These are phyloP conservation scores for Phytophthora syringae DNA, from an alignment of 352 stramenopile species.

Conservation along the genomic window DNA sequence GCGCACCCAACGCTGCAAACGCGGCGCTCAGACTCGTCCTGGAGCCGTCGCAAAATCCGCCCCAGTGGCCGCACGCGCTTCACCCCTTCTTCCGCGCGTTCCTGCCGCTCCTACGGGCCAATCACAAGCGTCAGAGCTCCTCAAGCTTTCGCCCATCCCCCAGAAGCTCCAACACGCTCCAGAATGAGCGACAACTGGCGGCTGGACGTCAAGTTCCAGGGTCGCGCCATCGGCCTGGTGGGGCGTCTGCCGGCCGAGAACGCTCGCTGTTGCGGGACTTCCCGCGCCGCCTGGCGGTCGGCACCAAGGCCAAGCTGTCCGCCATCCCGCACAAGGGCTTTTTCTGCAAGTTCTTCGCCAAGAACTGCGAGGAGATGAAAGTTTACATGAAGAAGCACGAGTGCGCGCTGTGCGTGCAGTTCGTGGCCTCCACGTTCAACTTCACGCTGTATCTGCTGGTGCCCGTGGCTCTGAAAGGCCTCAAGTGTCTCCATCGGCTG, in stretches of 20 bases:
- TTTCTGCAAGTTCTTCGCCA: slow-evolving; percentile 91
- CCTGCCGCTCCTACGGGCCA: not conserved
- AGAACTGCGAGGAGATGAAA: slow-evolving; percentile 86
- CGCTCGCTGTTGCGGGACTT: slow-evolving; percentile 80
- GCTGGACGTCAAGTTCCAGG: slow-evolving; percentile 88
- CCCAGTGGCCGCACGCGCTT: slow-evolving; percentile 4
- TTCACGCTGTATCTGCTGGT: slow-evolving; percentile 88
- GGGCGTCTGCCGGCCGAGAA: slow-evolving; percentile 80
- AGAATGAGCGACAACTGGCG: slow-evolving; percentile 82
- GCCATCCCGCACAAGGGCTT: slow-evolving; percentile 88
- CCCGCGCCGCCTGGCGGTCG: slow-evolving; percentile 73
- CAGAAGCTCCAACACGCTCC: not conserved
- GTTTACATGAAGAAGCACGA: slow-evolving; percentile 90
- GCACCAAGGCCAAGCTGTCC: slow-evolving; percentile 78
- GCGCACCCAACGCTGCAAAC: slow-evolving; percentile 3
- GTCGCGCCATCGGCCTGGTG: slow-evolving; percentile 70
- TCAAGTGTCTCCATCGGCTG: slow-evolving; percentile 84
- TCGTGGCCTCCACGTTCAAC: slow-evolving; percentile 82
- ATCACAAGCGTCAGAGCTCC: not conserved
- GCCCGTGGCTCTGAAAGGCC: slow-evolving; percentile 60
- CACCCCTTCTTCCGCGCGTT: slow-evolving; percentile 4
- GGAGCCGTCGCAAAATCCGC: not conserved
- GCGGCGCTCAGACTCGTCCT: slow-evolving; percentile 5
- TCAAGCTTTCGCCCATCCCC: not conserved
- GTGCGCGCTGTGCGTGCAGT: slow-evolving; percentile 84